These are phyloP conservation scores for Pelargonium hybrid DNA, from an alignment of 441 rosid genomes.

Conservation along the genomic window DNA sequence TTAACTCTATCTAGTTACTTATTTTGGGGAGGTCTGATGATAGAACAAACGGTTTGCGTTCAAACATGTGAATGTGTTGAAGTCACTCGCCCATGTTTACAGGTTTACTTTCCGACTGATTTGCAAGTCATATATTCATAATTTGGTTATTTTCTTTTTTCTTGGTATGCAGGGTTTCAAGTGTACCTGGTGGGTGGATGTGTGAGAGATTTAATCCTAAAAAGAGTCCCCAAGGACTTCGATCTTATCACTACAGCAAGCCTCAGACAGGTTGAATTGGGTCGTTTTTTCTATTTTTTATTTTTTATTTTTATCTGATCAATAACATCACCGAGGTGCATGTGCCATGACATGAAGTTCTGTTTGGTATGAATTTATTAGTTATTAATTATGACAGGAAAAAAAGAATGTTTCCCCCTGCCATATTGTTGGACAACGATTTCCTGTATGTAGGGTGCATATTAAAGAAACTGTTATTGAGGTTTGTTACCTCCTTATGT, in stretches of 20 bases:
- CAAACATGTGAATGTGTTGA: too few species aligned
- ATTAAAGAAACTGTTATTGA: conserved; percentile 49
- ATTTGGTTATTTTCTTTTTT: conserved; percentile 2
- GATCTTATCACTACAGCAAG: conserved; percentile 87
- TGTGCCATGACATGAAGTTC: conserved; percentile 2
- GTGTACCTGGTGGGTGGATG: conserved; percentile 95
- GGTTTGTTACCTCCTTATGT: conserved; percentile 35
- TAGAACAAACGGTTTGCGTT: too few species aligned
- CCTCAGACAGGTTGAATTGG: conserved; percentile 49
- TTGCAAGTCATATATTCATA: not conserved
- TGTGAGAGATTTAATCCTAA: conserved; percentile 77
- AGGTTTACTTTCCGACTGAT: too few species aligned
- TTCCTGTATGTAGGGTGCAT: conserved; percentile 74
- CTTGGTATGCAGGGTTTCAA: conserved; percentile 45
- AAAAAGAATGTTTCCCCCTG: conserved; percentile 37
- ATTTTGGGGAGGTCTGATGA: too few species aligned
- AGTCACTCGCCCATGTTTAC: too few species aligned
- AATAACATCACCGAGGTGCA: not conserved
- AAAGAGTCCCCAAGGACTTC: conserved; percentile 75
- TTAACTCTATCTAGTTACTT: too few species aligned
- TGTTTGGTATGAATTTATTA: conserved; percentile 6
- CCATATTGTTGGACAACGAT: conserved; percentile 55
- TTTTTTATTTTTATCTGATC: not conserved
- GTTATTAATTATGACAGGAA: conserved; percentile 33
- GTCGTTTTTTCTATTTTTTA: not conserved